Evolutionary conservation across 179 eudicot genomes (phyloP).

Genomic region (Carnegiea gigantea): DNA sequence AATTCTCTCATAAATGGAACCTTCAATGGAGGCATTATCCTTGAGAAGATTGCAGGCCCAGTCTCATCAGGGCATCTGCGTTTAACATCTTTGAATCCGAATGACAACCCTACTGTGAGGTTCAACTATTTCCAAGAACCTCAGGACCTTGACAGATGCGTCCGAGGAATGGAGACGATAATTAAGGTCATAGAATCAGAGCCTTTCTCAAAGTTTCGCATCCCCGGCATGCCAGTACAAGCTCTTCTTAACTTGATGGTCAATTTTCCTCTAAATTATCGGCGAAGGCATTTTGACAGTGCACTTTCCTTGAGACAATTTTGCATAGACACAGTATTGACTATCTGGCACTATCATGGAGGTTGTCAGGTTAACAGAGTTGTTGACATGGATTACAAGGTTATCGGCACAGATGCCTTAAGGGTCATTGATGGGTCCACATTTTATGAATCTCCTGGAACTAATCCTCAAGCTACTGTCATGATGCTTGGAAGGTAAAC

Average conservation of each 20-base stretch:
- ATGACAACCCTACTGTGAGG: constrained; percentile 65
- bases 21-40: constrained; percentile 44
- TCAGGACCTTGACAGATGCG: constrained; percentile 57
- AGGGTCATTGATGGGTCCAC: constrained; percentile 85
- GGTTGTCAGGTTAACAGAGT: constrained; percentile 78
- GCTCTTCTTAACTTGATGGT: constrained; percentile 40
- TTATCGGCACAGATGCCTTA: constrained; percentile 54
- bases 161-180: constrained; percentile 60
- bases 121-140: constrained; percentile 82
- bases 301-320: constrained; percentile 50
- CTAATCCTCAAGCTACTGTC: constrained; percentile 90
- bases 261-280: constrained; percentile 46
- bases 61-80: constrained; percentile 54
- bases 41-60: constrained; percentile 64
- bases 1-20: constrained; percentile 27
- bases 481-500: constrained; percentile 95
- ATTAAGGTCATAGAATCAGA: constrained; percentile 49
- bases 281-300: constrained; percentile 44
- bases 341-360: constrained; percentile 94
- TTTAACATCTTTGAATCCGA: constrained; percentile 44
- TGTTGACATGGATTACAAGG: constrained; percentile 69
- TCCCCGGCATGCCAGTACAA: constrained; percentile 38
- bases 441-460: constrained; percentile 64
- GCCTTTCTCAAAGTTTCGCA: constrained; percentile 47
- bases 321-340: constrained; percentile 75